Conservation (phyloP, 192 early-diverging fungal genomes). For the Coemansia sp. region DNA sequence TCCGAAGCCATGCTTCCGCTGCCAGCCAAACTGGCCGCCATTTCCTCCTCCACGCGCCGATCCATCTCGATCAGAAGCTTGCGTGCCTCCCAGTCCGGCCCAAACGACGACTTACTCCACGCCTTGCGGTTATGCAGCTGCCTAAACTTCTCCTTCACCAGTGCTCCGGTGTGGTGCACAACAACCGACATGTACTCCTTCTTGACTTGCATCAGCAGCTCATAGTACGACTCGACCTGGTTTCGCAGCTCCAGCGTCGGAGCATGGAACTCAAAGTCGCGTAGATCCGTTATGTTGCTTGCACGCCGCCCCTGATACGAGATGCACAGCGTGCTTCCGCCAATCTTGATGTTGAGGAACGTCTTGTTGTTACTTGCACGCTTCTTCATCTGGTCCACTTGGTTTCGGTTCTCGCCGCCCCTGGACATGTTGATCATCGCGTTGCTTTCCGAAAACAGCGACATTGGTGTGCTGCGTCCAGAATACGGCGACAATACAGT, state of each 20-base stretch:
- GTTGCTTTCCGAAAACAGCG: slow-evolving; percentile 31
- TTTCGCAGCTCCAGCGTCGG: slow-evolving; percentile 52
- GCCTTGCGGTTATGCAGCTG: slow-evolving; percentile 56
- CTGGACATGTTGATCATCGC: slow-evolving; percentile 38
- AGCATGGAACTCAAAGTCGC: slow-evolving; percentile 56
- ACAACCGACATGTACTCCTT: slow-evolving; percentile 54
- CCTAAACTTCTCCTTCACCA: slow-evolving; percentile 55
- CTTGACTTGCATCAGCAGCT: slow-evolving; percentile 56
- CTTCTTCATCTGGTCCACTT: slow-evolving; percentile 81
- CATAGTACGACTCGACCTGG: slow-evolving; percentile 55
- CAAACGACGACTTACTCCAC: slow-evolving; percentile 52
- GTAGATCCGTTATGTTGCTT: slow-evolving; percentile 51
- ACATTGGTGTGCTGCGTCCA: slow-evolving; percentile 25
- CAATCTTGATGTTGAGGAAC: slow-evolving; percentile 90
- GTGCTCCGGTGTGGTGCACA: slow-evolving; percentile 53
- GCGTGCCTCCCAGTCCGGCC: slow-evolving; percentile 50
- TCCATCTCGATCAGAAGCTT: slow-evolving; percentile 51
- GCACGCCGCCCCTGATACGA: slow-evolving; percentile 76
- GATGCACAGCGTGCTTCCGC: slow-evolving; percentile 75
- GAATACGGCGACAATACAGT: slow-evolving; percentile 34
- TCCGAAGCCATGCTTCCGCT: neutral
- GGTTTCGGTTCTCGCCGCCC: slow-evolving; percentile 38
- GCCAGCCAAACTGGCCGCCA: slow-evolving; percentile 18
- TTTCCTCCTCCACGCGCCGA: slow-evolving; percentile 36
- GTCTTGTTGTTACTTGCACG: slow-evolving; percentile 81